Evolutionary conservation across 2,329 filamentous ascomycete species (phyloP), one percentile per base, ranked within the genome.

Genomic region (Diaporthe sp.): DNA sequence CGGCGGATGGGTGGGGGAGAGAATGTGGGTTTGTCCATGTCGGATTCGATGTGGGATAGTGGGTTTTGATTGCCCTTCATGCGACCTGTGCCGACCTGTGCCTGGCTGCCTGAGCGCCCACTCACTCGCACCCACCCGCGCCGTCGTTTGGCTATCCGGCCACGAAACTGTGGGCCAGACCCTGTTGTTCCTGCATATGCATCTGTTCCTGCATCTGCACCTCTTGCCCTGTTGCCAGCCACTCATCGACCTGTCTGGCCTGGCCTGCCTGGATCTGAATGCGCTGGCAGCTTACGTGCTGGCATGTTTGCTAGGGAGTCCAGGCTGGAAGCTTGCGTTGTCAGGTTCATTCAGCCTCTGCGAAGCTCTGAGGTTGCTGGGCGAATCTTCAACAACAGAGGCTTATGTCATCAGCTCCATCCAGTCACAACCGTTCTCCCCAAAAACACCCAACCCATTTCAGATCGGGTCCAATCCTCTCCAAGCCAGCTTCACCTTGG

Each of bases 61-160:
- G 45, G 64, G 25, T 68, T 68, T 54, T 68, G 47, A 54, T 54
- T 68, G 64, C 33, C n/a, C 22, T 67, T 52, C 30, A 67, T 54
- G 64, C 47, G 47, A 25, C 42, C 19, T 30, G 61, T 38, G 35
- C 35, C 35, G n/a, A 6, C 35, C 35, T 38, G 35, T 66, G 45
- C 61, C 61, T 66, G 61, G 42, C 28, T 50, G 42, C 28, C 61
- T 50, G 55, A n/a, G 64, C 45, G 45, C 64, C 42, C 15, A 28
- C 40, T 50, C 15, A 28, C 40, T 50, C 12, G 28, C 28, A 30
- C 54, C 55, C 55, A 58, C 35, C 28, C 30, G 33, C 55, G 30
- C 64, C n/a, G 10, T 54, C 12, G 47, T 68, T 54, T 68, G 64
- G 47, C 45, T 40, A 52, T 28, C 33, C 33, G 64, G 33, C 45